These are phyloP conservation scores for Filosporella fistucella DNA, from an alignment of 495 filamentous ascomycete species.

Conservation along the genomic window DNA sequence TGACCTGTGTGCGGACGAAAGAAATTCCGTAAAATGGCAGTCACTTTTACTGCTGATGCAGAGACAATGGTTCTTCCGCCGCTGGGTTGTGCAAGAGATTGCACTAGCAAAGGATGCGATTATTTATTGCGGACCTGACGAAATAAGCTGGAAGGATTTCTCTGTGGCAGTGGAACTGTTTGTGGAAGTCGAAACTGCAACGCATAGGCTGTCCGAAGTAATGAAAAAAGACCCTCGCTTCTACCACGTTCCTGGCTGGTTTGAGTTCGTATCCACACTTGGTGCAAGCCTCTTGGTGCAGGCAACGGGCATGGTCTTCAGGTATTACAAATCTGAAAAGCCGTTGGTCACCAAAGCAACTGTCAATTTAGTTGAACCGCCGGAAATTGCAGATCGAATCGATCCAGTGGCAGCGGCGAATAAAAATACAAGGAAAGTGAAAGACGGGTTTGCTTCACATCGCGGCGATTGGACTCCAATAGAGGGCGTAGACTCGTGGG, in stretches of 20 bases:
- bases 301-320: slow-evolving; percentile 28
- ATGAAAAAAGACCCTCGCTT: not conserved
- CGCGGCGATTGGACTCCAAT: too few relatives aligned
- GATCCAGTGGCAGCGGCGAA: too few relatives aligned
- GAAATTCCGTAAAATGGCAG: not conserved
- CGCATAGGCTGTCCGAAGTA: not conserved
- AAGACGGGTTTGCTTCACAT: too few relatives aligned
- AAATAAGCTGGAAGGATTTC: slow-evolving; percentile 26
- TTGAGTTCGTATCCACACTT: slow-evolving; percentile 24
- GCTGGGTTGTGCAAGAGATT: not conserved
- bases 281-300: slow-evolving; percentile 31
- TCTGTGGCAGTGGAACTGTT: slow-evolving; percentile 17
- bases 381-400: too few relatives aligned
- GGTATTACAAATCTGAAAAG: too few relatives aligned
- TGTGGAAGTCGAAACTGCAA: not conserved
- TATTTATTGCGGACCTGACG: slow-evolving; percentile 22
- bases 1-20: slow-evolving; percentile 18
- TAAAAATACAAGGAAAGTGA: too few relatives aligned
- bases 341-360: too few relatives aligned
- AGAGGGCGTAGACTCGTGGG: too few relatives aligned
- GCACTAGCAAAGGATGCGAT: not conserved
- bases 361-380: too few relatives aligned
- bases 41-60: not conserved
- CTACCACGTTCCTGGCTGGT: not conserved
- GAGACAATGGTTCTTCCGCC: not conserved